Evolutionary conservation across 2,329 filamentous ascomycete genomes (phyloP).

Genomic region (Periconia macrospinosa): DNA sequence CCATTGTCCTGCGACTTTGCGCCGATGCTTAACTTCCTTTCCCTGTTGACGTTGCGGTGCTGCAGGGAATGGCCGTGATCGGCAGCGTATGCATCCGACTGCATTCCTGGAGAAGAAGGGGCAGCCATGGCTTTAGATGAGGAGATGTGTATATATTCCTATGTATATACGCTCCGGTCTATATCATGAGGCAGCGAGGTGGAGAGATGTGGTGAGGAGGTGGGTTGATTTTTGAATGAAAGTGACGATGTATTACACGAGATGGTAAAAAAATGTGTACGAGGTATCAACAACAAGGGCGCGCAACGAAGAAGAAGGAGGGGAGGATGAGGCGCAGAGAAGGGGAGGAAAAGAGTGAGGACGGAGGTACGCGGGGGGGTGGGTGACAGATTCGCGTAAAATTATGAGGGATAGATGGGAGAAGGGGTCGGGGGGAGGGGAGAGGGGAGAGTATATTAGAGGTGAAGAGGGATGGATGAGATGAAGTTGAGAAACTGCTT

Average conservation of each 20-base stretch:
- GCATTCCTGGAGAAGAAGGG: slow-evolving; percentile 26
- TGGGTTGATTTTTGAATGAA: background rate
- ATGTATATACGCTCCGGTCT: background rate
- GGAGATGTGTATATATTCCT: background rate
- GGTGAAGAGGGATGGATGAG: background rate
- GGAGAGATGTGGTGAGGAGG: background rate
- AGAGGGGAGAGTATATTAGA: slow-evolving; percentile 5
- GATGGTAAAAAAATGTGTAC: background rate
- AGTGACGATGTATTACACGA: background rate
- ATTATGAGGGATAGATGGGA: slow-evolving; percentile 11
- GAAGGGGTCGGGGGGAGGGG: slow-evolving; percentile 13
- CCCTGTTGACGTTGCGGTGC: slow-evolving; percentile 26
- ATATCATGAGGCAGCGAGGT: background rate
- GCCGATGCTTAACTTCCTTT: slow-evolving; percentile 26
- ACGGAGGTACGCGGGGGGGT: background rate
- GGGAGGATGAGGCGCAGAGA: background rate
- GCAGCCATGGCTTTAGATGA: slow-evolving; percentile 21
- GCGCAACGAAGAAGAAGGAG: background rate
- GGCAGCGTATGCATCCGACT: slow-evolving; percentile 38
- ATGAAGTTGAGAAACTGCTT: background rate
- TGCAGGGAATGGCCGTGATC: slow-evolving; percentile 27
- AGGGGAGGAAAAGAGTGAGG: background rate
- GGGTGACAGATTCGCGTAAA: background rate
- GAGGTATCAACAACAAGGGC: no score
- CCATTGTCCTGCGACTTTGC: slow-evolving; percentile 28